phyloP scores from a whole-genome alignment of 139 green algal species.

The Desmodesmus armatus region DNA sequence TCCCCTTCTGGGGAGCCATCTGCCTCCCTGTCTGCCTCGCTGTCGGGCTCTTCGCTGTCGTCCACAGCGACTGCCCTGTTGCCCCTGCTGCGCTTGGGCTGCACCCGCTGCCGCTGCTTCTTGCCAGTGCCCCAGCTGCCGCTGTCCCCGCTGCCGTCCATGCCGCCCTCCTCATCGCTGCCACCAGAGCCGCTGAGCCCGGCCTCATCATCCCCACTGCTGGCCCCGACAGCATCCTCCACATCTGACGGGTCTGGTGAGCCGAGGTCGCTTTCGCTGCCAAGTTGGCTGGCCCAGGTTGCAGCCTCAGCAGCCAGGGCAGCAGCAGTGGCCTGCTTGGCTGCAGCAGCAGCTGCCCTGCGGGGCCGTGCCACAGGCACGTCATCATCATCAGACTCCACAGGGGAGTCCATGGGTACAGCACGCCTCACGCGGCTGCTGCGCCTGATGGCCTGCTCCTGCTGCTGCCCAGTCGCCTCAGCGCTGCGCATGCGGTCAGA shows the following conservation, averaged over 20 bases:
- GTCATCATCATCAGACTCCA: neutral
- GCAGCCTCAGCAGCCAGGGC: neutral
- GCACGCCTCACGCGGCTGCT: neutral
- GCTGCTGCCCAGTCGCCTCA: neutral
- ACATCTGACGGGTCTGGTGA: neutral
- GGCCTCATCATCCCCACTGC: neutral
- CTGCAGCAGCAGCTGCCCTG: neutral
- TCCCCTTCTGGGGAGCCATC: neutral
- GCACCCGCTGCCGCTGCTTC: neutral
- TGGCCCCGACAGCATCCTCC: slow-evolving; percentile 16
- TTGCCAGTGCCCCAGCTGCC: slow-evolving; percentile 18
- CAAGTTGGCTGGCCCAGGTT: neutral
- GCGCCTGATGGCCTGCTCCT: neutral
- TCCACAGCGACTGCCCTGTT: neutral
- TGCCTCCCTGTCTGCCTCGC: neutral
- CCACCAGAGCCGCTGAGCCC: neutral
- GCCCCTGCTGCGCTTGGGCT: neutral
- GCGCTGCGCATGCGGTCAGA: too few species aligned
- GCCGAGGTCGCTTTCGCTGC: neutral
- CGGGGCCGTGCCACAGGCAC: neutral
- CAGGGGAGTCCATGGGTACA: neutral
- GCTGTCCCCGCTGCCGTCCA: neutral
- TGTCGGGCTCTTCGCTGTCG: slow-evolving; percentile 4
- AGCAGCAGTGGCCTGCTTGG: neutral
- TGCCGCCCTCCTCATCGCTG: neutral